Conservation (phyloP, 2,329 filamentous ascomycete species). For the Trichophyton mentagrophytes region DNA sequence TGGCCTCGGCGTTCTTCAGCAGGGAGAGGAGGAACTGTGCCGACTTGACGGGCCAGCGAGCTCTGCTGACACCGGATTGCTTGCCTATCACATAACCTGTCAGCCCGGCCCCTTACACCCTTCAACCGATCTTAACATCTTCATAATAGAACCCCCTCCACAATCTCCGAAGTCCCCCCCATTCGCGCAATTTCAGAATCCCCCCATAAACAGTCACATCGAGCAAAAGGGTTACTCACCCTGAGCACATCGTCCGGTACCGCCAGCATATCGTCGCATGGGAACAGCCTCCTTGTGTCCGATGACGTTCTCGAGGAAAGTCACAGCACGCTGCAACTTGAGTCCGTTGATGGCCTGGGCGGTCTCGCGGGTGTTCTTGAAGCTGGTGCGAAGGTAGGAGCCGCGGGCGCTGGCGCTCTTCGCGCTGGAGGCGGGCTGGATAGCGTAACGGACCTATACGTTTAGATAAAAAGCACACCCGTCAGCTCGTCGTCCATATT, state of each 20-base stretch:
- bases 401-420: constrained; percentile 97
- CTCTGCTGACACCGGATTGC: constrained; percentile 94
- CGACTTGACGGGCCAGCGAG: constrained; percentile 98
- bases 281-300: constrained; percentile 95
- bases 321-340: constrained; percentile 89
- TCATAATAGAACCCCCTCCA: not conserved
- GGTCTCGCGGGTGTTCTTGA: constrained; percentile 99
- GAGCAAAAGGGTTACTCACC: constrained; percentile 51
- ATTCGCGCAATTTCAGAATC: not conserved
- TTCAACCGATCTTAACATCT: not conserved
- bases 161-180: not conserved
- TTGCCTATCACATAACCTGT: constrained; percentile 53
- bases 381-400: constrained; percentile 96
- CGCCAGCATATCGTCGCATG: constrained; percentile 93
- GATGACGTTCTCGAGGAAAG: constrained; percentile 97
- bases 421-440: constrained; percentile 68
- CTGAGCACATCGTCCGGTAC: constrained; percentile 92
- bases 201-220: not conserved
- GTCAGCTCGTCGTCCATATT: not conserved
- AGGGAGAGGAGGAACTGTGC: constrained; percentile 96
- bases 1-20: constrained; percentile 94
- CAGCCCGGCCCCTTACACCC: not conserved
- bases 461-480: not conserved
- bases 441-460: constrained; percentile 83
- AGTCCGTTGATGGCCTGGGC: constrained; percentile 99